Evolutionary conservation across 2,329 filamentous ascomycete species (phyloP).

Genomic region (Arthrobotrys entomopaga): DNA sequence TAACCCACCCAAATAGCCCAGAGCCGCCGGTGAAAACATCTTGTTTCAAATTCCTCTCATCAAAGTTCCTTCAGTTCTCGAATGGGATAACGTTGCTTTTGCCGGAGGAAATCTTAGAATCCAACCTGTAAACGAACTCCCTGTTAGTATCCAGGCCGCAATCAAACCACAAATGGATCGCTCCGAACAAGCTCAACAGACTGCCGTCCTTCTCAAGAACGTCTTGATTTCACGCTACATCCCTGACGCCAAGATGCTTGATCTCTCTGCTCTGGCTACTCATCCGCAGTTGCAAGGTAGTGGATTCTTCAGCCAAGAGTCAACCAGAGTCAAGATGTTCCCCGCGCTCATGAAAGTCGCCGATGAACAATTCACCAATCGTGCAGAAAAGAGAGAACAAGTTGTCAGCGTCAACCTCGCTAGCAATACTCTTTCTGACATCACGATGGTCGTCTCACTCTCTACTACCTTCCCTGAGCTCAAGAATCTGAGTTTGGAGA

Average conservation of each 20-base stretch:
- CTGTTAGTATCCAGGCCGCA: constrained; percentile 57
- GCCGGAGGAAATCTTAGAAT: constrained; percentile 71
- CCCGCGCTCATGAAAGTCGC: constrained; percentile 89
- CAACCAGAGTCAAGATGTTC: constrained; percentile 85
- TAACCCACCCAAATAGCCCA: constrained; percentile 72
- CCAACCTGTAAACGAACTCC: constrained; percentile 50
- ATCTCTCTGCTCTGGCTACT: constrained; percentile 79
- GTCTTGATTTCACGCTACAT: constrained; percentile 82
- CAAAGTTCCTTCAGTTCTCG: constrained; percentile 72
- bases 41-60: constrained; percentile 74
- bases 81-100: constrained; percentile 75
- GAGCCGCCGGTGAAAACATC: constrained; percentile 74
- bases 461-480: constrained; percentile 84
- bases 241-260: constrained; percentile 76
- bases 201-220: constrained; percentile 70
- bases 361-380: constrained; percentile 77
- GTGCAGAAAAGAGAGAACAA: constrained; percentile 77
- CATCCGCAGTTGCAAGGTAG: constrained; percentile 78
- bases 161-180: constrained; percentile 57
- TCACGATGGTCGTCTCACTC: constrained; percentile 77
- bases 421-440: constrained; percentile 79
- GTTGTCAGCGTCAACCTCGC: constrained; percentile 84
- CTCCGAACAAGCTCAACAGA: constrained; percentile 53
- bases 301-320: constrained; percentile 77
- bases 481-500: constrained; percentile 86